These are phyloP conservation scores for Mycena belliarum DNA, from an alignment of 768 basidiomycete genomes.

Conservation along the genomic window DNA sequence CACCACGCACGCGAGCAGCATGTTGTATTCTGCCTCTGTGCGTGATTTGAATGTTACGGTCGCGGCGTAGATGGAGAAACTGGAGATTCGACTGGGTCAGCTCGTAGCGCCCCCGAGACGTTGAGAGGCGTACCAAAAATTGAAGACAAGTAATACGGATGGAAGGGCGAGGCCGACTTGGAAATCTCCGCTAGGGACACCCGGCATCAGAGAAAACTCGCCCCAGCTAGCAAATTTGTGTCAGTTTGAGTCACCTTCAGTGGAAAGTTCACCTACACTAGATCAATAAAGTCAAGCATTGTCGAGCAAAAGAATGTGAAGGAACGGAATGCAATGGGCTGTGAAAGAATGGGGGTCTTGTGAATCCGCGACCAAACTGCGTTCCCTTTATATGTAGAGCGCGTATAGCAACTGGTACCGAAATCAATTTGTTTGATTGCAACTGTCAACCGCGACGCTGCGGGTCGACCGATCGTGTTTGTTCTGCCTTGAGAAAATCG, in stretches of 20 bases:
- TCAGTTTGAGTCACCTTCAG: background rate
- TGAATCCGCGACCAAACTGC: background rate
- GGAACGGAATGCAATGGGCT: background rate
- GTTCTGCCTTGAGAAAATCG: background rate
- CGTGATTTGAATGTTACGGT: background rate
- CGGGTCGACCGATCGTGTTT: background rate
- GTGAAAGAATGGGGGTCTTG: background rate
- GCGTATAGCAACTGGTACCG: background rate
- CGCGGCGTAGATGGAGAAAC: constrained; percentile 7
- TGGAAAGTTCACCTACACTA: background rate
- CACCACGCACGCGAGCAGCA: constrained; percentile 3
- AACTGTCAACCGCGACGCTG: background rate
- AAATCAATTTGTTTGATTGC: background rate
- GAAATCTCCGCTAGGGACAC: background rate
- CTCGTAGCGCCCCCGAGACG: background rate
- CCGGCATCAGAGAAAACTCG: background rate
- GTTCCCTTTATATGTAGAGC: background rate
- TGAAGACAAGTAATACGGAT: background rate
- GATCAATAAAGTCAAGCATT: background rate
- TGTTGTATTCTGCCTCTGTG: background rate
- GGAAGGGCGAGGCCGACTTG: background rate
- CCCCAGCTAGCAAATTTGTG: background rate
- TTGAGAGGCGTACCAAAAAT: constrained; percentile 5
- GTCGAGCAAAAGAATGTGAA: background rate
- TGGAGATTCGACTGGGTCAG: background rate